A percentile compares a stretch with the other conserved stretches of the same genome.
phyloP scores from a whole-genome alignment of 768 basidiomycete genomes.

The Agrocybe praecox region DNA sequence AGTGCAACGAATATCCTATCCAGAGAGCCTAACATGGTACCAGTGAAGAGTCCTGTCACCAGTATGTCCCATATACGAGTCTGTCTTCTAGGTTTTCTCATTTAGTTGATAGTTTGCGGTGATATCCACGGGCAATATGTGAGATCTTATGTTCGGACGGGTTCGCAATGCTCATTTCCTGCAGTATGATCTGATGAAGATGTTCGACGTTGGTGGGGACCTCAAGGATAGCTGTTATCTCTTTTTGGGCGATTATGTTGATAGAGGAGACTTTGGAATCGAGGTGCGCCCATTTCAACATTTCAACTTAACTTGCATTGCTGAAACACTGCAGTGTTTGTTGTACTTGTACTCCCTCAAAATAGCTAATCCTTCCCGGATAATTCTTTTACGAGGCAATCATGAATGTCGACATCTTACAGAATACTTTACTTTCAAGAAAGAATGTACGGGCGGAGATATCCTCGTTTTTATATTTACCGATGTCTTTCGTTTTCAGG shows the following conservation, averaged over 20 bases:
- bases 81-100: neutral
- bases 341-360: slow-evolving; percentile 94
- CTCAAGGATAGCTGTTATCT: slow-evolving; percentile 83
- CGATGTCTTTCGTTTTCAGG: slow-evolving; percentile 42
- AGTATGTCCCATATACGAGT: slow-evolving; percentile 52
- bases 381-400: slow-evolving; percentile 89
- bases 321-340: slow-evolving; percentile 58
- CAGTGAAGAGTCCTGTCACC: slow-evolving; percentile 88
- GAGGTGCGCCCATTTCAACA: slow-evolving; percentile 37
- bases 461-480: slow-evolving; percentile 1
- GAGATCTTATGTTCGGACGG: slow-evolving; percentile 18
- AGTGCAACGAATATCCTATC: slow-evolving; percentile 66
- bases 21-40: slow-evolving; percentile 83
- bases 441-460: slow-evolving; percentile 71
- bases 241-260: slow-evolving; percentile 97
- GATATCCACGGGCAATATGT: slow-evolving; percentile 99
- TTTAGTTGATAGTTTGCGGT: slow-evolving; percentile 71
- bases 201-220: slow-evolving; percentile 93
- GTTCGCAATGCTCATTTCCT: neutral
- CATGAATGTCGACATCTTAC: slow-evolving; percentile 98
- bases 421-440: slow-evolving; percentile 97
- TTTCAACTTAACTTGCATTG: neutral
- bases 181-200: slow-evolving; percentile 97
- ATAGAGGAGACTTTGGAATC: slow-evolving; percentile 90
- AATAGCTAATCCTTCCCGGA: slow-evolving; percentile 81